These are phyloP conservation scores for Fomitopsis pulvina DNA, from an alignment of 768 basidiomycete genomes.

Conservation along the genomic window DNA sequence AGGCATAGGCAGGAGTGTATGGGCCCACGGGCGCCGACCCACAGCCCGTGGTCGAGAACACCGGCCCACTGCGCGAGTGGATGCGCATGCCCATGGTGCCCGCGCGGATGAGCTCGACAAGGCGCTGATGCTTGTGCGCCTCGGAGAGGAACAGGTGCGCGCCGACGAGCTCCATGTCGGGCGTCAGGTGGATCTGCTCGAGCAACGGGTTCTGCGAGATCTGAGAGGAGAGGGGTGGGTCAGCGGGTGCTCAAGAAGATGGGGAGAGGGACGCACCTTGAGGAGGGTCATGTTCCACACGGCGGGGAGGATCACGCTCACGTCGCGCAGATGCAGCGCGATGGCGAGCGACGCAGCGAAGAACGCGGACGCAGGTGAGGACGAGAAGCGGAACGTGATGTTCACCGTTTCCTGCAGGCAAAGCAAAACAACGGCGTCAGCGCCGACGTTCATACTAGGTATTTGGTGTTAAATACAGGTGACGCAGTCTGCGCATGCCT, in stretches of 20 bases:
- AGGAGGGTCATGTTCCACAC: conserved; percentile 54
- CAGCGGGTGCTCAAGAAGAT: not conserved
- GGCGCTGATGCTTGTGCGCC: conserved; percentile 42
- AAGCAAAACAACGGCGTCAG: too few relatives aligned
- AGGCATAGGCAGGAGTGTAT: too few relatives aligned
- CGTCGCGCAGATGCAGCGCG: conserved; percentile 37
- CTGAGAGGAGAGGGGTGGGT: conserved; percentile 4
- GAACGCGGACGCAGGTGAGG: conserved; percentile 21
- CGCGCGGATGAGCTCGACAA: conserved; percentile 46
- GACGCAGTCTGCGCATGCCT: conserved; percentile 30
- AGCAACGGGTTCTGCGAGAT: conserved; percentile 37
- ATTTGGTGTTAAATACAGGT: too few relatives aligned
- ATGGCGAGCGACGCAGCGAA: conserved; percentile 34
- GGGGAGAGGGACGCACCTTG: conserved; percentile 27
- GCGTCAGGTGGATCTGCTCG: conserved; percentile 33
- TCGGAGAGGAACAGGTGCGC: conserved; percentile 54
- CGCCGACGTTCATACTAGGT: too few relatives aligned
- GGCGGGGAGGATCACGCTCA: conserved; percentile 48
- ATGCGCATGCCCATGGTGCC: too few relatives aligned
- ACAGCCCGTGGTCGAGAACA: too few relatives aligned
- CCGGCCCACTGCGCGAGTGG: too few relatives aligned
- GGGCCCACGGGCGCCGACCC: too few relatives aligned
- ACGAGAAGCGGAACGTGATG: conserved; percentile 50
- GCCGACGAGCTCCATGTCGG: conserved; percentile 30
- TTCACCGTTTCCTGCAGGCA: conserved; percentile 49